phyloP scores from a whole-genome alignment of 164 flowering plant species.

The Tetracentron sinense region DNA sequence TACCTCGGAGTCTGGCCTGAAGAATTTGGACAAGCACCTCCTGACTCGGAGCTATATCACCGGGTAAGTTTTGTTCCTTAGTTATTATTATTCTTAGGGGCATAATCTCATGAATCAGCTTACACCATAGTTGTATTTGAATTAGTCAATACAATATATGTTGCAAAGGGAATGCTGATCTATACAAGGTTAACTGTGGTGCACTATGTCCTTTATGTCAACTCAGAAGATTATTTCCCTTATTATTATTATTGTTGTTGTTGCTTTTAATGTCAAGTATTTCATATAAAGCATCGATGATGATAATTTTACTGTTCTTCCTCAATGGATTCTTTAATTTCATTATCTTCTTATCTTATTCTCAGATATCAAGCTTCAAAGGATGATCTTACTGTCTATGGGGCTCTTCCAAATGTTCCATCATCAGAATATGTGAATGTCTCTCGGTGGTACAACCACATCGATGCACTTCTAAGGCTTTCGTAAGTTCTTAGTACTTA shows the following conservation, averaged over 20 bases:
- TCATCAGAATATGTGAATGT: constrained; percentile 62
- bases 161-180: too few species aligned
- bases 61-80: constrained; percentile 38
- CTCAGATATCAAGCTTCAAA: constrained; percentile 83
- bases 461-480: constrained; percentile 74
- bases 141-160: too few species aligned
- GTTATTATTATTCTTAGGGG: not conserved
- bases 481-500: constrained; percentile 46
- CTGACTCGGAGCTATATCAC: constrained; percentile 68
- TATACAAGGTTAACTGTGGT: too few species aligned
- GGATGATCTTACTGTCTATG: constrained; percentile 72
- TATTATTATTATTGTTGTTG: not conserved
- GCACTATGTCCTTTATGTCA: too few species aligned
- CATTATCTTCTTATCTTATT: constrained; percentile 1
- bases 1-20: constrained; percentile 46
- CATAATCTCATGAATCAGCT: not conserved
- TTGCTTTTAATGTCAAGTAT: not conserved
- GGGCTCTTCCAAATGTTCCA: constrained; percentile 56
- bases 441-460: constrained; percentile 78
- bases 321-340: not conserved
- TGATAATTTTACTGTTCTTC: not conserved
- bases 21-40: constrained; percentile 75
- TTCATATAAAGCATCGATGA: not conserved
- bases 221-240: too few species aligned
- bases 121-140: not conserved